Conservation (phyloP, 1,284 basidiomycete genomes). For the Termitomyces sp. region DNA sequence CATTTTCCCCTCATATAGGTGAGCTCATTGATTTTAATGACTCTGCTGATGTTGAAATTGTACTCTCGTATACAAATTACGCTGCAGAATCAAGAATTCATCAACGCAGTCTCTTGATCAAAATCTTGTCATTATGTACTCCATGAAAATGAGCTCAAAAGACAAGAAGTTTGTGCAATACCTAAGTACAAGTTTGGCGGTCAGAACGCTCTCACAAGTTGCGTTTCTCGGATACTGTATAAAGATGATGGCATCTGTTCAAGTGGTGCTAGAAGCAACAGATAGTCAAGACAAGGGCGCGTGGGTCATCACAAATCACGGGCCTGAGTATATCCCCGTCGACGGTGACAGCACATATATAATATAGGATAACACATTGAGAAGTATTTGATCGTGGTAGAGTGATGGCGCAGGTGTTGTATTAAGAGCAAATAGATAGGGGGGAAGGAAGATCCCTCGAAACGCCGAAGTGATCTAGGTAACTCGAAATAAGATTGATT, state of each 20-base stretch:
- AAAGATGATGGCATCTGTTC: not conserved
- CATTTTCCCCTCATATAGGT: not conserved
- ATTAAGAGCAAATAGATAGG: not conserved
- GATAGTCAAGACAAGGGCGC: not conserved
- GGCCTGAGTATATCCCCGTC: not conserved
- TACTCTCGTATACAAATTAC: not conserved
- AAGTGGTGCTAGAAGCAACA: not conserved
- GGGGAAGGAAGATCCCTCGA: not conserved
- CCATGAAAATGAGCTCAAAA: not conserved
- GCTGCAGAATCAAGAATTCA: not conserved
- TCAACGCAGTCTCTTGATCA: not conserved
- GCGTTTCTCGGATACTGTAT: not conserved
- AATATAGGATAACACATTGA: not conserved
- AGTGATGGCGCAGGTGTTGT: conserved; percentile 2
- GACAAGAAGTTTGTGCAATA: too few species aligned
- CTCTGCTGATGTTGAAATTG: not conserved
- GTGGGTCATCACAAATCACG: not conserved
- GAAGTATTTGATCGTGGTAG: not conserved
- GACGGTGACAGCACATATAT: not conserved
- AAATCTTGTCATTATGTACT: not conserved
- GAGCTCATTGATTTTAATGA: not conserved
- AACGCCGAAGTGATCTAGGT: not conserved
- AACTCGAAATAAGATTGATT: not conserved
- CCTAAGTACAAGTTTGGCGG: not conserved
- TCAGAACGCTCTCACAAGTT: not conserved